These are phyloP conservation scores for Ogataea parapolymorpha DNA, from an alignment of 805 yeast genomes.

Conservation along the genomic window DNA sequence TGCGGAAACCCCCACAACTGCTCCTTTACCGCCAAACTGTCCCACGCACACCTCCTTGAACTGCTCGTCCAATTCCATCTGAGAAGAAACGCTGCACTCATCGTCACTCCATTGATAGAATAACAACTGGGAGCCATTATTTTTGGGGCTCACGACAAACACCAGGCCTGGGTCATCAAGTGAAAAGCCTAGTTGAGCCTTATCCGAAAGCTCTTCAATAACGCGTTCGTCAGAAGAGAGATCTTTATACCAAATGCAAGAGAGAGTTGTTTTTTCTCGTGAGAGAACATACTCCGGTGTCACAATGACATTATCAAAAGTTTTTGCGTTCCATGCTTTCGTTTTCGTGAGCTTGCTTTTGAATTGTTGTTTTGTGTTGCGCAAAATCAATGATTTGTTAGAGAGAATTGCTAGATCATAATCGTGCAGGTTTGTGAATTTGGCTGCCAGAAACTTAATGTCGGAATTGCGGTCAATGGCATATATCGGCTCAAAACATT, in stretches of 20 bases:
- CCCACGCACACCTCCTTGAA: slow-evolving; percentile 22
- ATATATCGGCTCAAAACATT: slow-evolving; percentile 13
- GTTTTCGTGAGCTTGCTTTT: slow-evolving; percentile 4
- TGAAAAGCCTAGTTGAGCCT: slow-evolving; percentile 1
- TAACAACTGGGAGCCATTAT: neutral
- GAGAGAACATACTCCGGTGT: slow-evolving; percentile 3
- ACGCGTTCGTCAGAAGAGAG: slow-evolving; percentile 1
- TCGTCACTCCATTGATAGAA: slow-evolving; percentile 1
- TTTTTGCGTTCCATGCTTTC: neutral
- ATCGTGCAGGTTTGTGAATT: slow-evolving; percentile 14
- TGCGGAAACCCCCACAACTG: slow-evolving; percentile 8
- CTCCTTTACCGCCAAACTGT: slow-evolving; percentile 12
- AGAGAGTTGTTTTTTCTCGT: neutral
- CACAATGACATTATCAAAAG: slow-evolving; percentile 3
- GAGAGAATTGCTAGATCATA: slow-evolving; percentile 27
- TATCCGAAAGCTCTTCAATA: neutral
- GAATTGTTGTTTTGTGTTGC: slow-evolving; percentile 8
- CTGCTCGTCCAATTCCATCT: neutral
- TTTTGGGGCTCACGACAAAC: neutral
- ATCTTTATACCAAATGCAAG: slow-evolving; percentile 5
- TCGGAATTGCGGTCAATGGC: slow-evolving; percentile 15
- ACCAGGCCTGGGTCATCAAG: neutral
- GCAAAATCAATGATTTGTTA: slow-evolving; percentile 21
- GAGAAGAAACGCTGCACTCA: neutral
- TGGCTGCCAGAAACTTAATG: slow-evolving; percentile 18